Evolutionary conservation across 208 protist species (phyloP), one percentile per base, ranked within the genome.

Genomic region (Trichomonas gallinae): DNA sequence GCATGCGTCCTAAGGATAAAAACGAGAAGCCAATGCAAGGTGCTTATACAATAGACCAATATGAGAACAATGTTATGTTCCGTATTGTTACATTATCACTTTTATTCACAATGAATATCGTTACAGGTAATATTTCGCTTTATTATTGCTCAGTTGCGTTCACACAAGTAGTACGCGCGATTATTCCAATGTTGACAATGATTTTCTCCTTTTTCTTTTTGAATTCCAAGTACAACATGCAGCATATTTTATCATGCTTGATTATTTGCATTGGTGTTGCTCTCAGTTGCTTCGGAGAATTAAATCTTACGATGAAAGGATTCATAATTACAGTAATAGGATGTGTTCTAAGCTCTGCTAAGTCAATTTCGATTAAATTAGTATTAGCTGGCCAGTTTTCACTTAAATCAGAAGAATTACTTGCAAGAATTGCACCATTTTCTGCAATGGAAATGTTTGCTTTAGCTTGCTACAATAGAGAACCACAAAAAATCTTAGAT

Each of bases 91-190:
- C 10, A 9, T 17, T 89, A 10, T 89, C 83, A 31, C n/a, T 89
- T 48, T 89, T 89, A 89, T 89, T 89, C 44, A n/a, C 83, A n/a
- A 31, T 89, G 15, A 89, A 89, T n/a, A 89, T 89, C 23, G 44
- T 89, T n/a, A 46, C 44, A 46, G 83, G 83, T n/a, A 89, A 89
- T 48, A 31, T 0, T 48, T 89, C 83, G 11, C 36, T 89, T n/a
- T 17, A 40, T 8, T 89, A 89, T 89, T 89, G 83, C 15, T 89
- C 83, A 13, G 83, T 89, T 0, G 83, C 83, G 11, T 89, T 89
- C 26, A 40, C 44, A 46, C 83, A 89, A 89, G 48, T 89, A 46
- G 83, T 89, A n/a, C 36, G 83, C 40, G 83, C 83, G 23, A 89
- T 89, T 9, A 89, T 89, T 89, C 83, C 83, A n/a, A n/a, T 89